Evolutionary conservation across 2,329 filamentous ascomycete species (phyloP).

Genomic region (Fusarium verrucosum): DNA sequence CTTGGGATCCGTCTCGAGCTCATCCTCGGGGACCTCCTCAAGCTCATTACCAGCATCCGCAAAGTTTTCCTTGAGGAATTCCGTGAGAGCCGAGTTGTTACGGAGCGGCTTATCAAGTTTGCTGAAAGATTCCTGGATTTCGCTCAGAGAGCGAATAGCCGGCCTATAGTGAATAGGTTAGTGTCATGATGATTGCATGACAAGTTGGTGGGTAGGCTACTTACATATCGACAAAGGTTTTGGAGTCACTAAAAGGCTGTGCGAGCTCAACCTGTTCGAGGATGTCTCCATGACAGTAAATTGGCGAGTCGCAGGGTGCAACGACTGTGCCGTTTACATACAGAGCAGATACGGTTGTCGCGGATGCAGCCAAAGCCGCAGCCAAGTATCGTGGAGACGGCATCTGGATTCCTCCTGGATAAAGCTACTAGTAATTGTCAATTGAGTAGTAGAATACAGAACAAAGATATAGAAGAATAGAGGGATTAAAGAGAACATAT

Average conservation of each 20-base stretch:
- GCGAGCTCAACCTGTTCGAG: conserved; percentile 70
- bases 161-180: conserved; percentile 55
- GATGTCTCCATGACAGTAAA: conserved; percentile 74
- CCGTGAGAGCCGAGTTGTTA: conserved; percentile 70
- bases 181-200: conserved; percentile 17
- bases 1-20: conserved; percentile 64
- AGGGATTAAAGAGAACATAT: conserved; percentile 8
- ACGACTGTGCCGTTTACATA: conserved; percentile 69
- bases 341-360: conserved; percentile 54
- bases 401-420: conserved; percentile 34
- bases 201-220: conserved; percentile 32
- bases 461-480: background rate
- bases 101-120: conserved; percentile 67
- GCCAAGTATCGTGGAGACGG: conserved; percentile 39
- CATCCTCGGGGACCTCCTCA: conserved; percentile 58
- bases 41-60: conserved; percentile 71
- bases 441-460: background rate
- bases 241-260: conserved; percentile 71
- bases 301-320: conserved; percentile 72
- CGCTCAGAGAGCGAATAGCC: conserved; percentile 65
- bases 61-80: conserved; percentile 71
- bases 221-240: conserved; percentile 76
- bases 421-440: conserved; percentile 1
- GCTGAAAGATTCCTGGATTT: conserved; percentile 69
- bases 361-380: conserved; percentile 44